Base-by-base conservation (phyloP, 148 eudicot genomes). In the Rhododendron williamsianum region DNA sequence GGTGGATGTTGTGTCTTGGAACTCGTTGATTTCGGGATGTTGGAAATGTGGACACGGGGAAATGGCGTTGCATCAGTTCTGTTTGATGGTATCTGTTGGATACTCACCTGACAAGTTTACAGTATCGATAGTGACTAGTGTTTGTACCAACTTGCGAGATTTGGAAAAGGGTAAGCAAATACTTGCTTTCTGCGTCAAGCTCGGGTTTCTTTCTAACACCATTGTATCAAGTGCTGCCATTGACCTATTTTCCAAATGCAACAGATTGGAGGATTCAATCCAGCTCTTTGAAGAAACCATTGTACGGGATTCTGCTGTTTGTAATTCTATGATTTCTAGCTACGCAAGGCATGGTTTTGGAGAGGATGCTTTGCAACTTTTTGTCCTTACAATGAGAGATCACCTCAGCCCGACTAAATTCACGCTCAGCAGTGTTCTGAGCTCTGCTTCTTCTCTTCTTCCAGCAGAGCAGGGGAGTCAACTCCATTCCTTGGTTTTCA, bases 221-320 rank as follows among this genome's bases (percentile, higher is more conserved):
- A 87, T 96, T 88, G 89, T 96, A 76, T 89, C 93, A 83, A 94
- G 98, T 92, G 92, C 98, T 76, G 82, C 90, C 72, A 91, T 96
- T 90, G 95, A 96, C 89, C 81, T 96, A 78, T 94, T 94, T 91
- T 93, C 96, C 86, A 93, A 92, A 89, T 96, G 98, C 93, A 91
- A 92, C 90, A 92, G 92, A 87, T 78, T 94, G 83, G 90, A 92
- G 82, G 90, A 86, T 84, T 91, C 98, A 58, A 71, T 89, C 77
- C 85, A 46, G 76, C 83, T 96, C 85, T 94, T 96, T 86, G 82
- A 86, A 81, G 93, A 93, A 60, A 82, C 86, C 18, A 77, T 78
- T 82, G 79, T 76, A 49, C 76, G 86, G 83, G 92, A 94, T 86
- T 89, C 95, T 78, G 87, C 89, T 65, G 87, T 93, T 85, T 93